phyloP scores from a whole-genome alignment of 495 filamentous ascomycete species.

The Daldinia concentrica region DNA sequence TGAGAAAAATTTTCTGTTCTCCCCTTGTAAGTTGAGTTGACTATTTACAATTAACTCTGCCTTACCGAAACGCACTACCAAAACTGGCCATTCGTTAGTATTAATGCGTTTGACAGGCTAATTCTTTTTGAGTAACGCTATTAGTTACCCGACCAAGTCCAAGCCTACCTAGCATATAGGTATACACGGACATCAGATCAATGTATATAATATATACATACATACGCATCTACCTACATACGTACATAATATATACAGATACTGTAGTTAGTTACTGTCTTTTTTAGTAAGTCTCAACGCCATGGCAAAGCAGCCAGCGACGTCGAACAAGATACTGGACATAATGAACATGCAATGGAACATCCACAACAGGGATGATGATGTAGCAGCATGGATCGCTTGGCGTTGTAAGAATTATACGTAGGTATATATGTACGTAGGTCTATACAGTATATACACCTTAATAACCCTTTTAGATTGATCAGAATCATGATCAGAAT shows the following conservation, averaged over 20 bases:
- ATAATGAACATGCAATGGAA: constrained; percentile 38
- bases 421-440: constrained; percentile 20
- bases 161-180: constrained; percentile 2
- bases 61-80: constrained; percentile 22
- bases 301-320: constrained; percentile 27
- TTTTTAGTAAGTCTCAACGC: constrained; percentile 37
- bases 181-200: neutral
- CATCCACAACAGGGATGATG: constrained; percentile 30
- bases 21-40: constrained; percentile 11
- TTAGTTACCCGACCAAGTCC: constrained; percentile 18
- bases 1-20: constrained; percentile 23
- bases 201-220: too few species aligned
- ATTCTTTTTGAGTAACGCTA: constrained; percentile 16
- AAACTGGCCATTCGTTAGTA: constrained; percentile 16
- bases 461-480: constrained; percentile 33
- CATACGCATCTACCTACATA: too few species aligned
- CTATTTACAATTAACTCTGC: constrained; percentile 13
- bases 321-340: constrained; percentile 23
- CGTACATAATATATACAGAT: neutral
- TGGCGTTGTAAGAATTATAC: constrained; percentile 32
- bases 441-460: constrained; percentile 12
- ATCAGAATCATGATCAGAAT: constrained; percentile 32
- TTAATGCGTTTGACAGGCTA: constrained; percentile 32
- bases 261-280: neutral
- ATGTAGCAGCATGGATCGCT: constrained; percentile 41